Conservation (phyloP, 2,329 filamentous ascomycete genomes). For the Lecanosticta acicola region DNA sequence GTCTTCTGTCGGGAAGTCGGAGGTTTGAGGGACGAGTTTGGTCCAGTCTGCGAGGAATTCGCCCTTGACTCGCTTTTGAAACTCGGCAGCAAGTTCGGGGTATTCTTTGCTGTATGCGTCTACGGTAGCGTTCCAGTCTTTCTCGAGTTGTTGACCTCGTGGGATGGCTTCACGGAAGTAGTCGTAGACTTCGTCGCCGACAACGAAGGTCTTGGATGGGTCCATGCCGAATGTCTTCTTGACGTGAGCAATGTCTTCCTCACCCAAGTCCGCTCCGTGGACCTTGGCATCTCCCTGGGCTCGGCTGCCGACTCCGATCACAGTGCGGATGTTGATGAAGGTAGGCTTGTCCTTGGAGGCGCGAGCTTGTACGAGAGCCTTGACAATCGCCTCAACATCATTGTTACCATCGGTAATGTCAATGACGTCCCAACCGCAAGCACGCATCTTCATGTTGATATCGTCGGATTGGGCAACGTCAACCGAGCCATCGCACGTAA, state of each 20-base stretch:
- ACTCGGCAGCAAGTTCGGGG: conserved; percentile 48
- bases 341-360: conserved; percentile 43
- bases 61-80: conserved; percentile 46
- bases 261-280: conserved; percentile 55
- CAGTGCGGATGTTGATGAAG: conserved; percentile 53
- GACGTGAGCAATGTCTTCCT: conserved; percentile 50
- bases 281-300: conserved; percentile 49
- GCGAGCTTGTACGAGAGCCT: conserved; percentile 39
- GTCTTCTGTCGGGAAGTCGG: conserved; percentile 41
- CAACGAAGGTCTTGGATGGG: conserved; percentile 35
- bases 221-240: conserved; percentile 50
- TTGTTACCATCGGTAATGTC: conserved; percentile 51
- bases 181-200: conserved; percentile 42
- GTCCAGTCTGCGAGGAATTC: conserved; percentile 45
- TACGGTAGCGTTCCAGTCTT: conserved; percentile 47
- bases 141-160: conserved; percentile 44
- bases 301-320: conserved; percentile 50
- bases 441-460: conserved; percentile 53
- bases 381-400: conserved; percentile 47
- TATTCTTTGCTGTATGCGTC: conserved; percentile 41
- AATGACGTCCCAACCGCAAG: conserved; percentile 51
- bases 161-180: conserved; percentile 49
- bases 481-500: conserved; percentile 54
- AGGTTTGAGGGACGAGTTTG: conserved; percentile 44
- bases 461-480: conserved; percentile 51